A percentile compares a stretch with the other conserved stretches of the same genome.
Conservation (phyloP, 2,329 filamentous ascomycete species). For the Leptographium flavum region DNA sequence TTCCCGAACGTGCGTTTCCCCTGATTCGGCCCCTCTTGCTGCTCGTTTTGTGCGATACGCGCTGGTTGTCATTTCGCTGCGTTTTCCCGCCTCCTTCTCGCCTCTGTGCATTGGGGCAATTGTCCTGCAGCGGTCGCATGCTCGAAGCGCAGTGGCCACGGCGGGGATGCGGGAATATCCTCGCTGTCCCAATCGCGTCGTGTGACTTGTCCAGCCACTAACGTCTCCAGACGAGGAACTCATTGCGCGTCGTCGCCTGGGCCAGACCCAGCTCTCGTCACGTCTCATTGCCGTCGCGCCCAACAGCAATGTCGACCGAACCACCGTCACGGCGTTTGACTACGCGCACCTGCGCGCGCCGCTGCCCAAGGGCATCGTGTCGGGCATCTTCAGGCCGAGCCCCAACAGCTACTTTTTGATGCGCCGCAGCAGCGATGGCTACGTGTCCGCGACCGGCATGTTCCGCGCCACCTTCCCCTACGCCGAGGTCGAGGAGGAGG, state of each 20-base stretch:
- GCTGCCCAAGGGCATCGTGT: constrained; percentile 77
- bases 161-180: not conserved
- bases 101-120: not conserved
- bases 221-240: constrained; percentile 54
- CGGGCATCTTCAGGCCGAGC: constrained; percentile 80
- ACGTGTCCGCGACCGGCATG: constrained; percentile 77
- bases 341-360: constrained; percentile 92
- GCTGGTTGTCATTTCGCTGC: too few relatives aligned
- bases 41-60: too few relatives aligned
- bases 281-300: constrained; percentile 63
- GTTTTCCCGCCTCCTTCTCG: too few relatives aligned
- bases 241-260: constrained; percentile 71
- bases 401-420: constrained; percentile 96
- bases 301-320: constrained; percentile 55
- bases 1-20: constrained; percentile 32
- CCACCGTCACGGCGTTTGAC: constrained; percentile 73
- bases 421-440: constrained; percentile 75
- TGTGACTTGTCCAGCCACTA: too few relatives aligned
- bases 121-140: too few relatives aligned
- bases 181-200: too few relatives aligned
- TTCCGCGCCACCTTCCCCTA: constrained; percentile 83
- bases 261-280: constrained; percentile 79
- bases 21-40: not conserved
- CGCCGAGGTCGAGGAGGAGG: constrained; percentile 57
- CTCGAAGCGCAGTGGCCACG: not conserved